These are phyloP conservation scores for Hexamita inflata DNA, from an alignment of 208 protist genomes.

Conservation along the genomic window DNA sequence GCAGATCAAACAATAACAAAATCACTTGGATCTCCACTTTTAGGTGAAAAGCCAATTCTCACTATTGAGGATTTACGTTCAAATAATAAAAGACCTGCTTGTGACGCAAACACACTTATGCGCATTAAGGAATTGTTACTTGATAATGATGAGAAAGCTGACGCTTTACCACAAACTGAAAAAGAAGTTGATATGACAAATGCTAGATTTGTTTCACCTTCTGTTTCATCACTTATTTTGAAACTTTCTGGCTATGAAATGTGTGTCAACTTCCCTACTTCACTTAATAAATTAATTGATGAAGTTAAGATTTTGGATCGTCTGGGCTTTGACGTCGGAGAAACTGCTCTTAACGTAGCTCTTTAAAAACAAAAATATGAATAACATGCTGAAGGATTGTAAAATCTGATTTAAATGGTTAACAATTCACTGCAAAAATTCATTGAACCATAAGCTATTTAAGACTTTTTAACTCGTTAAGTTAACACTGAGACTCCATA, in stretches of 20 bases:
- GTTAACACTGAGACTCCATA: background rate
- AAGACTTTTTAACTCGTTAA: background rate
- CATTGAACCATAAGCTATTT: background rate
- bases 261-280: slow-evolving; percentile 10
- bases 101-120: too few species aligned
- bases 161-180: background rate
- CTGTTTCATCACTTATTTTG: slow-evolving; percentile 18
- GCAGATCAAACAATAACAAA: slow-evolving; percentile 12
- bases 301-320: slow-evolving; percentile 11
- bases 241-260: background rate
- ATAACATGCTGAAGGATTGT: background rate
- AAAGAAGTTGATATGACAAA: slow-evolving; percentile 5
- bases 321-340: background rate
- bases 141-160: too few species aligned
- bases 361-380: background rate
- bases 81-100: background rate
- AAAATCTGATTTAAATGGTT: background rate
- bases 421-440: background rate
- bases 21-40: background rate
- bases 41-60: slow-evolving; percentile 19
- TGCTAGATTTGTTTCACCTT: background rate
- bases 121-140: too few species aligned
- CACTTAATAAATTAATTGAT: slow-evolving; percentile 3
- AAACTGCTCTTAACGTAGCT: slow-evolving; percentile 16
- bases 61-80: background rate